Evolutionary conservation across 495 filamentous ascomycete genomes (phyloP), one percentile per base, ranked within the genome.

Genomic region (Immersiella caudata): DNA sequence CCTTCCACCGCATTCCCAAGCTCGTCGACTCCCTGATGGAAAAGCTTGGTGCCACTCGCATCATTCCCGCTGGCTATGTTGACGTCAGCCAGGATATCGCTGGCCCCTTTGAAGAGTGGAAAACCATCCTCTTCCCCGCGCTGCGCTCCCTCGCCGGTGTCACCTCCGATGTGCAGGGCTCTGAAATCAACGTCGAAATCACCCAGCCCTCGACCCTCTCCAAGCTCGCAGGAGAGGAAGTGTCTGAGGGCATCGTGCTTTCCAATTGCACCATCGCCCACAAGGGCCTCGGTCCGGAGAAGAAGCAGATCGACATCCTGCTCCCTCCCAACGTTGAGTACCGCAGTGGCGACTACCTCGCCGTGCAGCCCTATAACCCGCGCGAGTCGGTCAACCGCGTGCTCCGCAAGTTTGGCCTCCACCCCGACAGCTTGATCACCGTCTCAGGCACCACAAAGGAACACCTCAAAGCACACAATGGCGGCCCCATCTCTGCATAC

Each of bases 1-100:
- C 90, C 0, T 91, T 88, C 76, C 87, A 92, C 62, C 79, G 80
- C 33, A 81, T 93, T 22, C 89, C 90, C 1, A 89, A 82, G 67
- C 69, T 84, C 7, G 78, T 91, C 4, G 81, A 91, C 67, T 67
- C 78, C 9, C 69, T 81, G 0, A 71, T 87, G 40, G 70, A 74
- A 29, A 71, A 83, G 46, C 77, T 83, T 52, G 86, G 88, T 16
- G 85, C 83, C 60, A 62, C 75, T 16, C 78, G 80, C 21, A 74
- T 90, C 2, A 78, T 79, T 6, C 74, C 82, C 0, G 71, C 81
- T 7, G 88, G 87, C 8, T 70, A 80, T 11, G 80, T 84, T 4
- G 86, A 92, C 70, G 86, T 86, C 2, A 74, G 79, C 22, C 84
- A 84, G 11, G 83, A 89, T 60, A 84, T 89, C 71, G 87, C 89